Conservation (phyloP, 768 basidiomycete species). For the Mycena filopes region DNA sequence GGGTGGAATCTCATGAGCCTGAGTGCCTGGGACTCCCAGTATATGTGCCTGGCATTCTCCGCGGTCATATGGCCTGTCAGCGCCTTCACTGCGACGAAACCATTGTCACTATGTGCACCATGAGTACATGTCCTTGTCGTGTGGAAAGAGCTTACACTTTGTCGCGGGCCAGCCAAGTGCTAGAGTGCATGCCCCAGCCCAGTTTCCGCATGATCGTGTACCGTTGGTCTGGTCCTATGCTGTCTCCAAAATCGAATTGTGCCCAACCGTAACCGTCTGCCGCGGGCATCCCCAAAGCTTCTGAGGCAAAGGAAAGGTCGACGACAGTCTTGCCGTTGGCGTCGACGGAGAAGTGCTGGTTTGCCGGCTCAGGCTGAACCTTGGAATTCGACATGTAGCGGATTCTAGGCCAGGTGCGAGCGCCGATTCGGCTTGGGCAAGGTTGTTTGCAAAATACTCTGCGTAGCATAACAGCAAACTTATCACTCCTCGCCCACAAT, state of each 20-base stretch:
- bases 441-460: background rate
- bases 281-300: conserved; percentile 43
- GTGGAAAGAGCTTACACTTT: conserved; percentile 29
- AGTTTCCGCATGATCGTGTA: conserved; percentile 43
- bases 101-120: conserved; percentile 30
- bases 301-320: conserved; percentile 40
- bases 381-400: conserved; percentile 5
- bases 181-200: conserved; percentile 45
- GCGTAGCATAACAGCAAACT: no score
- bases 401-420: background rate
- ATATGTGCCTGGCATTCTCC: conserved; percentile 28
- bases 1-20: conserved; percentile 15
- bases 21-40: conserved; percentile 40
- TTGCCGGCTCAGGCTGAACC: background rate
- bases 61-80: conserved; percentile 41
- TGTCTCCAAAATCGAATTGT: conserved; percentile 39
- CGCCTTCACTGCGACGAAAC: conserved; percentile 45
- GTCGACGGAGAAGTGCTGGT: conserved; percentile 5
- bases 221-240: conserved; percentile 39
- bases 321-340: conserved; percentile 27
- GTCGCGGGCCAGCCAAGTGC: conserved; percentile 44
- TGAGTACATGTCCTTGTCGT: conserved; percentile 11
- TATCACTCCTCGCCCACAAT: no score
- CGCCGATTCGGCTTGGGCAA: background rate
- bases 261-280: conserved; percentile 41